phyloP scores from a whole-genome alignment of 441 rosid species.

The Populus hybrid region DNA sequence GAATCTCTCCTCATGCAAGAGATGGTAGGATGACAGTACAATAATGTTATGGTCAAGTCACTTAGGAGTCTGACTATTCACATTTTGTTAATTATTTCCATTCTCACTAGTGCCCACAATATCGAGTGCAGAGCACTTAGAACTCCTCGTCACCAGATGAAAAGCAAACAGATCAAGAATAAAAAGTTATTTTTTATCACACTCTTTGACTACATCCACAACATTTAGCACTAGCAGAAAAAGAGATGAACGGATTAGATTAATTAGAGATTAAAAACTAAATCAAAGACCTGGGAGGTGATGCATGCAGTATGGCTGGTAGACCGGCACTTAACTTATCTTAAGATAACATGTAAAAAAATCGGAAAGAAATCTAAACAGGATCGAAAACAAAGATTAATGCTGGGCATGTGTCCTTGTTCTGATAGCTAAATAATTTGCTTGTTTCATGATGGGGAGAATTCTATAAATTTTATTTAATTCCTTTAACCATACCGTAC shows the following conservation, averaged over 20 bases:
- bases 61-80: too few relatives aligned
- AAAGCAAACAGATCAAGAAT: constrained; percentile 2
- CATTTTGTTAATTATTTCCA: too few relatives aligned
- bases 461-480: constrained; percentile 17
- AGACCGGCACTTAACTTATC: not conserved
- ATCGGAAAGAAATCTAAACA: constrained; percentile 4
- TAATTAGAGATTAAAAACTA: not conserved
- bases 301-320: constrained; percentile 27
- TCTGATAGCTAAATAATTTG: not conserved
- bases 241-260: not conserved
- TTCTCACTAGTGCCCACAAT: not conserved
- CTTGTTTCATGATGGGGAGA: constrained; percentile 27
- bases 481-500: constrained; percentile 20
- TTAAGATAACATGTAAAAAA: not conserved
- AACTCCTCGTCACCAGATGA: constrained; percentile 1
- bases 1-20: too few relatives aligned
- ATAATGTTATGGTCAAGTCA: too few relatives aligned
- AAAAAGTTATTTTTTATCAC: constrained; percentile 7
- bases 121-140: not conserved
- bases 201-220: not conserved
- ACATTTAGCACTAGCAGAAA: not conserved
- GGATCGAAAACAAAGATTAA: constrained; percentile 17
- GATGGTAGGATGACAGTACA: not conserved
- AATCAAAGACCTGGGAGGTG: not conserved
- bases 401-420: constrained; percentile 20